Base-by-base conservation (phyloP, 495 filamentous ascomycete species). In the Penicillium malachiteum region DNA sequence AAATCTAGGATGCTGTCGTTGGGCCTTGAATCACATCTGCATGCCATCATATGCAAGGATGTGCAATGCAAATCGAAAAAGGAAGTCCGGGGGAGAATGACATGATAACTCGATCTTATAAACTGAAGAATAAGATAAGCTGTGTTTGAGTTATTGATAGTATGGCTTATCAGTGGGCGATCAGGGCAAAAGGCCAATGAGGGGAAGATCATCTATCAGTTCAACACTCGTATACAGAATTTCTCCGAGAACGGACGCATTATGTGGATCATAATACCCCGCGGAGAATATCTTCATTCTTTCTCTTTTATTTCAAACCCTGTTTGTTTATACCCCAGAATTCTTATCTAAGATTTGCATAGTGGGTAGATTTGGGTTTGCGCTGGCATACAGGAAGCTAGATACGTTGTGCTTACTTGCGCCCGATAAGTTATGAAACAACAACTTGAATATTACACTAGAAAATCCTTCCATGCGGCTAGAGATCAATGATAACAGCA, bases 41-140 rank as follows among this genome's bases (percentile, higher is more conserved):
- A 34, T n/a, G 45, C n/a, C 45, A 48, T 34, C 31, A 8, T 31
- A 56, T 56, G 54, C 46, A 38, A 43, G 46, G 31, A 13, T n/a
- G 50, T 26, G 21, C 21, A 26, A 26, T 26, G 48, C 30, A 38
- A 38, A 50, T 17, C 59, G 10, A 66, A 68, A 72, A 51, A 46
- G 65, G 67, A 69, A 71, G 70, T 53, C 59, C 59, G 48, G 55
- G 43, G 54, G 60, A 57, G 49, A 53, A 26, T 30, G 35, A 26
- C 35, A 44, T 32, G 45, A 32, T 4, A 26, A 17, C 41, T 44
- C 21, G 30, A 33, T 14, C 13, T 48, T 44, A 44, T 44, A 44
- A 44, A 17, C 11, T 12, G 41, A 26, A 38, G 38, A 30, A 41
- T 26, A 41, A 51, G 49, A 51, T 42, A 42, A 32, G 35, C 7